Percentiles rank a stretch among this genome's conserved stretches.
These are phyloP conservation scores for Fraxinus nigra DNA, from an alignment of 305 asterid species.

Conservation along the genomic window DNA sequence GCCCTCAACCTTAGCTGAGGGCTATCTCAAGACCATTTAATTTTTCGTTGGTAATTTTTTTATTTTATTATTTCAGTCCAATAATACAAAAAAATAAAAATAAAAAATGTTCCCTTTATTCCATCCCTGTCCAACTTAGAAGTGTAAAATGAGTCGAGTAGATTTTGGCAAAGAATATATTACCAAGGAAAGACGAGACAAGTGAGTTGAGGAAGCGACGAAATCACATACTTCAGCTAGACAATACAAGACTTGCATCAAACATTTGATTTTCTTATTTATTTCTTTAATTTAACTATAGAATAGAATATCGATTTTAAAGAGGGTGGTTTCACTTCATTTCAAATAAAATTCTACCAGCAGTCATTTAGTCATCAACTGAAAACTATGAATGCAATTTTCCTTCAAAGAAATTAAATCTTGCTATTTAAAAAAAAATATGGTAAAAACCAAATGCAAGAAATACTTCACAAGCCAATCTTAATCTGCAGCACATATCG, in stretches of 20 bases:
- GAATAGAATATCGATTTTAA: neutral
- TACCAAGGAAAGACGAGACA: neutral
- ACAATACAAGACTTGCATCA: neutral
- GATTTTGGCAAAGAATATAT: neutral
- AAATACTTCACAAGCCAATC: slow-evolving; percentile 43
- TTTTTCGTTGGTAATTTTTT: no score
- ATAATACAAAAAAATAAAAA: no score
- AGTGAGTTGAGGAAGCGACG: neutral
- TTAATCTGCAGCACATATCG: slow-evolving; percentile 34
- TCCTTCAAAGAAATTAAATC: neutral
- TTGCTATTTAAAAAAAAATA: slow-evolving; percentile 26
- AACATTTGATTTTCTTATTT: neutral
- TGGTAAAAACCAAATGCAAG: slow-evolving; percentile 31
- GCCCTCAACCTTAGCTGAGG: no score
- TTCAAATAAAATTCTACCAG: no score
- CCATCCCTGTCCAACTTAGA: neutral
- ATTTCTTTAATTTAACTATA: neutral
- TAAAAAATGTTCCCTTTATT: no score
- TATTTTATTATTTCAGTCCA: neutral
- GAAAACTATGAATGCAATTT: no score
- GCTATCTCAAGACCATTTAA: no score
- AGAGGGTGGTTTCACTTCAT: neutral
- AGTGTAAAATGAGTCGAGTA: neutral
- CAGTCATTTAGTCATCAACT: no score
- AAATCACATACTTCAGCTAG: neutral